These are phyloP conservation scores for Collybia sordida DNA, from an alignment of 768 basidiomycete genomes.

Conservation along the genomic window DNA sequence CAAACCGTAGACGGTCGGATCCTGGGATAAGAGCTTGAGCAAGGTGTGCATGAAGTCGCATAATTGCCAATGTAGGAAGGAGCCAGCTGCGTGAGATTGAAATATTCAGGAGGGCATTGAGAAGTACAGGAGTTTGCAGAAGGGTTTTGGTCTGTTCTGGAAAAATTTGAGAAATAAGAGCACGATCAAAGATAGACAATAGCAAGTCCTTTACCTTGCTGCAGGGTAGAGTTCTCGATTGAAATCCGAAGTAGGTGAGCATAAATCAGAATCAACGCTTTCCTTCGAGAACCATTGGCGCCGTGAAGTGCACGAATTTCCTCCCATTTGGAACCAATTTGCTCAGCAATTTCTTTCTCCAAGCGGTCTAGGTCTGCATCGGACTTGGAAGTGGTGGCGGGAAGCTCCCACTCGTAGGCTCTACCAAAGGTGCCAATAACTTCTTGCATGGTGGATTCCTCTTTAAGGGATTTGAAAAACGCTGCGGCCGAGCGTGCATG, in stretches of 20 bases:
- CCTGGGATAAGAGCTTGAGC: constrained; percentile 79
- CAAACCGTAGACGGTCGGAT: constrained; percentile 45
- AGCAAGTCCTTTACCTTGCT: constrained; percentile 45
- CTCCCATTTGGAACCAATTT: constrained; percentile 54
- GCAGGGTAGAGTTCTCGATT: constrained; percentile 51
- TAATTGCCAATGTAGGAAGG: constrained; percentile 67
- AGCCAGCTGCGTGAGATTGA: constrained; percentile 90
- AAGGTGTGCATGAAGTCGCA: constrained; percentile 82
- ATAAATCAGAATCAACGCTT: constrained; percentile 75
- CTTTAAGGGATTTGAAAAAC: constrained; percentile 86
- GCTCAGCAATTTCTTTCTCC: constrained; percentile 49
- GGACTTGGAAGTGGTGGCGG: constrained; percentile 24
- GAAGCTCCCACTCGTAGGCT: constrained; percentile 61
- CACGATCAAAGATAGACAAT: not conserved
- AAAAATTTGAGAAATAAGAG: not conserved
- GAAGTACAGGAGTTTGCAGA: constrained; percentile 67
- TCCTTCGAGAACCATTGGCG: constrained; percentile 37
- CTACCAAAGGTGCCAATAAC: constrained; percentile 70
- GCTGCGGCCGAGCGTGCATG: constrained; percentile 76
- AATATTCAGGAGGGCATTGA: constrained; percentile 82
- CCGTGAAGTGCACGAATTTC: constrained; percentile 43
- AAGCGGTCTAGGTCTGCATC: constrained; percentile 45
- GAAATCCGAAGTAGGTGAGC: constrained; percentile 80
- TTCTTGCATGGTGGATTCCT: constrained; percentile 73
- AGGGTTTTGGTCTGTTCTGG: constrained; percentile 73